Evolutionary conservation across 495 filamentous ascomycete genomes (phyloP).

Genomic region (Amphirosellinia nigrospora): DNA sequence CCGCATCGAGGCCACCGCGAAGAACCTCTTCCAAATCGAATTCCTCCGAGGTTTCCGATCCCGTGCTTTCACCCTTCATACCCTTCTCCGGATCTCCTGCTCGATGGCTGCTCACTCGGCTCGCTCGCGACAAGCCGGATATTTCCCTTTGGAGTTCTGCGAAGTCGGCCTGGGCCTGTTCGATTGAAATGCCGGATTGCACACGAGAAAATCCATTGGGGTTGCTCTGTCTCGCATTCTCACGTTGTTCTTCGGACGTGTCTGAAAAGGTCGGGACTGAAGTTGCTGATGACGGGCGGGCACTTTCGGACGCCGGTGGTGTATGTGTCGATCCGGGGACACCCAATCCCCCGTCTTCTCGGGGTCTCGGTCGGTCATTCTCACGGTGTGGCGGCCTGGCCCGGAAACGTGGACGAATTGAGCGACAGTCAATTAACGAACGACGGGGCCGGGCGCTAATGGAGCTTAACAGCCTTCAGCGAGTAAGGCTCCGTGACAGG

Average conservation of each 20-base stretch:
- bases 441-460: not conserved
- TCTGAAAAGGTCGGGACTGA: constrained; percentile 46
- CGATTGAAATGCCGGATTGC: constrained; percentile 67
- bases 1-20: constrained; percentile 70
- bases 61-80: constrained; percentile 48
- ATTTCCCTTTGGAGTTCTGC: constrained; percentile 75
- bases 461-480: not conserved
- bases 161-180: constrained; percentile 78
- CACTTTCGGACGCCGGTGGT: constrained; percentile 25
- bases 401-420: not conserved
- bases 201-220: constrained; percentile 57
- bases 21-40: constrained; percentile 77
- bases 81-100: constrained; percentile 47
- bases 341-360: constrained; percentile 27
- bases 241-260: constrained; percentile 49
- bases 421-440: not conserved
- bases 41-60: constrained; percentile 52
- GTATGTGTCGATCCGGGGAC: constrained; percentile 14
- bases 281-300: constrained; percentile 43
- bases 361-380: constrained; percentile 27
- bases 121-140: constrained; percentile 65
- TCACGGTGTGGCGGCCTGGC: not conserved
- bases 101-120: constrained; percentile 50
- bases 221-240: constrained; percentile 53
- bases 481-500: not conserved